Conservation (phyloP, 305 asterid genomes). For the Fraxinus velutina region DNA sequence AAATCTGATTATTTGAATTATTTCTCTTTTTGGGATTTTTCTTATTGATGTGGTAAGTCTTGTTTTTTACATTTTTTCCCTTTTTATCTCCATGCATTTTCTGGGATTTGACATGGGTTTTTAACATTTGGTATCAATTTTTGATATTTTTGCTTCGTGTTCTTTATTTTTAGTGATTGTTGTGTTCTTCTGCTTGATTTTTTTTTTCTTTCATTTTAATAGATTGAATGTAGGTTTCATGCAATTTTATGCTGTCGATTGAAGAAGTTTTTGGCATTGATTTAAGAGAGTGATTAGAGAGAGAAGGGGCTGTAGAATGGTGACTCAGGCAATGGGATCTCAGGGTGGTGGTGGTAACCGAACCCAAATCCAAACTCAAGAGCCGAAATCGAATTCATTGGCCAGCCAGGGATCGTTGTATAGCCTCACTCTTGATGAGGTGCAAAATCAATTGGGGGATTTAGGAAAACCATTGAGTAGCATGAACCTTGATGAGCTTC, state of each 20-base stretch:
- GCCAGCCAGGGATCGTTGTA: constrained; percentile 70
- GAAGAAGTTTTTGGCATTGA: constrained; percentile 20
- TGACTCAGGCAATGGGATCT: constrained; percentile 65
- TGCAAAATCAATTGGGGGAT: constrained; percentile 77
- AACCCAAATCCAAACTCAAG: constrained; percentile 34
- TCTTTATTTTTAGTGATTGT: constrained; percentile 4
- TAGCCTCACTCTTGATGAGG: constrained; percentile 88
- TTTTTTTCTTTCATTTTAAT: constrained; percentile 10
- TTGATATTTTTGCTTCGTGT: constrained; percentile 21
- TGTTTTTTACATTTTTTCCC: background rate
- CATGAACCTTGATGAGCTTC: constrained; percentile 93
- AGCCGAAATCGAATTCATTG: constrained; percentile 42
- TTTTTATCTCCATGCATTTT: constrained; percentile 24
- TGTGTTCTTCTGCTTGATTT: constrained; percentile 24
- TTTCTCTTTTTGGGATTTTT: constrained; percentile 23
- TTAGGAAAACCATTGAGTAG: constrained; percentile 68
- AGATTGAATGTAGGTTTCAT: constrained; percentile 36
- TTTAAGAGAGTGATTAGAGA: constrained; percentile 17
- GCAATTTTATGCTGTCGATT: constrained; percentile 25
- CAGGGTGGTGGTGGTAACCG: constrained; percentile 51
- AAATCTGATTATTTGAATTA: constrained; percentile 12
- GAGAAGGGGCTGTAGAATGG: constrained; percentile 19
- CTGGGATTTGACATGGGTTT: constrained; percentile 26
- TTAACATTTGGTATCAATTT: background rate
- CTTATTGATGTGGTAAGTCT: constrained; percentile 29